Evolutionary conservation across 768 basidiomycete species (phyloP).

Genomic region (Leccinellum rugosiceps): DNA sequence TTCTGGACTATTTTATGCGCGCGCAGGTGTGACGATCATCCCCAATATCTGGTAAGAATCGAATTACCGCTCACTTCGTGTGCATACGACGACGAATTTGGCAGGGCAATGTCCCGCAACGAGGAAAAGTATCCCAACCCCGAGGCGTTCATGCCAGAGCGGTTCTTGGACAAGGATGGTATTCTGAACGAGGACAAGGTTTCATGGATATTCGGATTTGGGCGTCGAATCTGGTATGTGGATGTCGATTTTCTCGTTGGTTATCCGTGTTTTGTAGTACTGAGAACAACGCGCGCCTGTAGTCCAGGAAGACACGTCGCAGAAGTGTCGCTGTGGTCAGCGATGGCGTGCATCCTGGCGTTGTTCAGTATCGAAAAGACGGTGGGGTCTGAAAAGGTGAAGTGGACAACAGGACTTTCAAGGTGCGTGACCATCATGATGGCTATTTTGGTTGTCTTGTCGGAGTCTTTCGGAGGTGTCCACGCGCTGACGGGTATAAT

Average conservation of each 20-base stretch:
- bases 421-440: not conserved
- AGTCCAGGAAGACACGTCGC: not conserved
- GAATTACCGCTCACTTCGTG: not conserved
- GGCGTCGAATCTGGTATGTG: not conserved
- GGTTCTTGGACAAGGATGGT: not conserved
- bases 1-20: not conserved
- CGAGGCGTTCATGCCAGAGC: not conserved
- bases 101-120: not conserved
- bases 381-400: not conserved
- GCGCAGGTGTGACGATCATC: not conserved
- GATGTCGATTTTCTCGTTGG: not conserved
- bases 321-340: not conserved
- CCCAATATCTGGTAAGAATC: not conserved
- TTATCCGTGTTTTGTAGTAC: not conserved
- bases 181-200: not conserved
- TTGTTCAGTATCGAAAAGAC: not conserved
- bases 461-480: not conserved
- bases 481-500: not conserved
- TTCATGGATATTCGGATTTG: not conserved
- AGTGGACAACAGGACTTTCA: not conserved
- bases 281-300: not conserved
- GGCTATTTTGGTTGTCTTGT: not conserved
- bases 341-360: not conserved
- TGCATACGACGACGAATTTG: not conserved
- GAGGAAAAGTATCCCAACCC: not conserved